Evolutionary conservation across 371 early-diverging fungal species (phyloP).

Genomic region (Apophysomyces ossiformis): DNA sequence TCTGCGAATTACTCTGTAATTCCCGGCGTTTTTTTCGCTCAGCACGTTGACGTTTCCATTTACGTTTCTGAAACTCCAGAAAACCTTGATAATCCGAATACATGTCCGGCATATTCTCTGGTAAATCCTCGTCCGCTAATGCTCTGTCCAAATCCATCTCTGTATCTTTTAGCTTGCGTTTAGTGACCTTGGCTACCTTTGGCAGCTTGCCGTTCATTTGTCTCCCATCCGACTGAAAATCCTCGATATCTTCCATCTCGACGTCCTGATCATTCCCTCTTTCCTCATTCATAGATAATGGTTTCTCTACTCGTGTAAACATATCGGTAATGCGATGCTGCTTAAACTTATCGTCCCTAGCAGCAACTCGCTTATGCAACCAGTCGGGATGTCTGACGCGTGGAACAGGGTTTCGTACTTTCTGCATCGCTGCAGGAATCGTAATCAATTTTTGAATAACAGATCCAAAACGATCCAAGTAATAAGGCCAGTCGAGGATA

Average conservation of each 20-base stretch:
- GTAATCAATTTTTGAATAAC: conserved; percentile 98
- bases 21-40: conserved; percentile 53
- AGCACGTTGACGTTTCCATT: conserved; percentile 69
- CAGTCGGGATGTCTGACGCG: conserved; percentile 96
- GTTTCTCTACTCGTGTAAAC: conserved; percentile 58
- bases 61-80: conserved; percentile 71
- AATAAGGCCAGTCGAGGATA: conserved; percentile 99
- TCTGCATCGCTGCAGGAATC: conserved; percentile 99
- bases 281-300: conserved; percentile 6
- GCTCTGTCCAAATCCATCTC: conserved; percentile 27
- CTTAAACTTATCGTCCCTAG: conserved; percentile 73
- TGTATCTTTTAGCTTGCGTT: conserved; percentile 23
- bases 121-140: conserved; percentile 43
- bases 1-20: conserved; percentile 7
- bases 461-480: conserved; percentile 94
- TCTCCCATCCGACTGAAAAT: conserved; percentile 44
- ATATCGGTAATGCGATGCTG: conserved; percentile 90
- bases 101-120: conserved; percentile 59
- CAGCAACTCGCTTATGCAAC: conserved; percentile 82
- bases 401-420: conserved; percentile 92
- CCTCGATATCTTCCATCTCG: conserved; percentile 66
- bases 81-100: conserved; percentile 63
- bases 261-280: conserved; percentile 26
- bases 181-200: conserved; percentile 37
- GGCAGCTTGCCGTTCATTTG: conserved; percentile 27